phyloP scores from a whole-genome alignment of 148 eudicot genomes.

The Persicaria tinctoria region DNA sequence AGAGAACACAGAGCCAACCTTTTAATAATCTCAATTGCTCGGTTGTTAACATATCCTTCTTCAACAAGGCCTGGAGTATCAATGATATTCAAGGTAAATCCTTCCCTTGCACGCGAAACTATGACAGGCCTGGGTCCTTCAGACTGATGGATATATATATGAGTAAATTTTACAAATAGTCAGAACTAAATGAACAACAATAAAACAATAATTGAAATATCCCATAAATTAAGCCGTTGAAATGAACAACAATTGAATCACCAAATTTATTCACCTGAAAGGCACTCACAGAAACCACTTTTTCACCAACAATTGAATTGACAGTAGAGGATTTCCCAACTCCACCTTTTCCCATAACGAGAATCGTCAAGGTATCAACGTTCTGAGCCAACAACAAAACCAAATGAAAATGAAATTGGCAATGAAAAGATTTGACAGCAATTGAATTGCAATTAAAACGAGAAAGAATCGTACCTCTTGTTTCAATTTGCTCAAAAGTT shows the following conservation, averaged over 20 bases:
- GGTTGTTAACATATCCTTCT: constrained; percentile 92
- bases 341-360: constrained; percentile 96
- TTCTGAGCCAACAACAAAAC: constrained; percentile 27
- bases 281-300: constrained; percentile 81
- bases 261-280: constrained; percentile 53
- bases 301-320: constrained; percentile 84
- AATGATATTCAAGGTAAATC: constrained; percentile 80
- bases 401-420: background rate
- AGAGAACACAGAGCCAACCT: constrained; percentile 33
- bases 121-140: constrained; percentile 83
- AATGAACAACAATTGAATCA: background rate
- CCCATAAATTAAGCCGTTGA: background rate
- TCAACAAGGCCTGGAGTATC: constrained; percentile 97
- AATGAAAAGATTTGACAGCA: background rate
- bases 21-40: constrained; percentile 67
- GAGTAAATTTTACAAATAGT: background rate
- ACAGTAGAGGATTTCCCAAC: constrained; percentile 94
- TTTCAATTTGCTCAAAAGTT: constrained; percentile 64
- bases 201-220: background rate
- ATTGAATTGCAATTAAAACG: background rate
- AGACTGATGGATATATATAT: constrained; percentile 38
- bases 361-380: constrained; percentile 74
- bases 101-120: constrained; percentile 80
- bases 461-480: constrained; percentile 44
- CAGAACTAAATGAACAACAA: background rate